These are phyloP conservation scores for Nissolia schottii DNA, from an alignment of 306 rosid species.

Conservation along the genomic window DNA sequence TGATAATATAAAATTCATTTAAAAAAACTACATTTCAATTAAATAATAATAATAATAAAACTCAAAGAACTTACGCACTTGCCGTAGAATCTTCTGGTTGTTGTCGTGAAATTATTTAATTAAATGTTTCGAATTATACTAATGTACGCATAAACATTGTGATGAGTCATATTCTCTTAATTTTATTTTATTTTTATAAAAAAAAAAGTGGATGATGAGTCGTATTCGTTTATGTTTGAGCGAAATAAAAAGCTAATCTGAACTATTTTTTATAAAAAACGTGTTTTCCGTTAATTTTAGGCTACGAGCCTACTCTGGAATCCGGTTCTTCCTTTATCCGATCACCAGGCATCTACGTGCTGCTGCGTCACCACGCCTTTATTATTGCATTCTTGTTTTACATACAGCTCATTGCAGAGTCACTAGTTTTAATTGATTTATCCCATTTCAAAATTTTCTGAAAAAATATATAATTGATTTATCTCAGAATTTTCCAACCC, in stretches of 20 bases:
- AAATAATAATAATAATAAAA: no score
- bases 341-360: neutral
- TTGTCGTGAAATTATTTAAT: neutral
- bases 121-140: no score
- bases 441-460: neutral
- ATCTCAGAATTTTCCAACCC: neutral
- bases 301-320: neutral
- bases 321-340: neutral
- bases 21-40: no score
- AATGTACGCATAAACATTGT: no score
- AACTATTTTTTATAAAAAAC: neutral
- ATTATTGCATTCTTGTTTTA: neutral
- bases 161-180: no score
- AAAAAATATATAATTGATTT: neutral
- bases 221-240: no score
- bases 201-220: no score
- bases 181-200: no score
- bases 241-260: no score
- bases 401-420: neutral
- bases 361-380: constrained; percentile 3
- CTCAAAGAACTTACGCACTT: neutral
- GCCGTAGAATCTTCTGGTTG: neutral
- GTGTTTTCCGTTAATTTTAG: neutral
- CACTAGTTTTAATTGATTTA: neutral
- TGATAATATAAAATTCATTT: no score